Evolutionary conservation across 2,329 filamentous ascomycete species (phyloP).

Genomic region (Botrytis pseudocinerea): DNA sequence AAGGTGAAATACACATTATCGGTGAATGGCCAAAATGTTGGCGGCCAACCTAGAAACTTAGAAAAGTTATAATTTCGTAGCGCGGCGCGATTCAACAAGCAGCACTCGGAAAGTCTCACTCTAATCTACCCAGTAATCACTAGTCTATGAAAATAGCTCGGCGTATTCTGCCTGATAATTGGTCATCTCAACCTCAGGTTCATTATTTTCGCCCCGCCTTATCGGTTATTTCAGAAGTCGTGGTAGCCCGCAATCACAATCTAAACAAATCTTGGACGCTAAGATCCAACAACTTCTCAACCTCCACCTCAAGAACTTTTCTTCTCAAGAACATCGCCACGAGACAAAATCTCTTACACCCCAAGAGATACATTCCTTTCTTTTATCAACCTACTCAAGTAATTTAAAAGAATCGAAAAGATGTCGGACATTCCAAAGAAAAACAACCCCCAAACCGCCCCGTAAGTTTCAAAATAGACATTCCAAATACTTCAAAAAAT

Average conservation of each 20-base stretch:
- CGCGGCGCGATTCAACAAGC: constrained; percentile 8
- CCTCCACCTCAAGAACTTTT: constrained; percentile 25
- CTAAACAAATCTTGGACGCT: constrained; percentile 24
- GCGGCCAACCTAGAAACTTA: not conserved
- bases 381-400: constrained; percentile 14
- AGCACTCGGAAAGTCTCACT: not conserved
- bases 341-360: constrained; percentile 21
- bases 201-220: constrained; percentile 23
- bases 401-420: constrained; percentile 28
- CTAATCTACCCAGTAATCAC: not conserved
- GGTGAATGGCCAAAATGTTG: constrained; percentile 6
- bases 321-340: constrained; percentile 21
- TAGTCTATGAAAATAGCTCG: not conserved
- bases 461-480: constrained; percentile 51
- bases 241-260: constrained; percentile 25
- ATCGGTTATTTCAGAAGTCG: constrained; percentile 22
- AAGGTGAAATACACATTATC: constrained; percentile 9
- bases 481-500: constrained; percentile 13
- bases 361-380: constrained; percentile 8
- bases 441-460: constrained; percentile 58
- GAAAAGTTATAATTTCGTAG: constrained; percentile 9
- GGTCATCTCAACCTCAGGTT: constrained; percentile 20
- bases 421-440: constrained; percentile 68
- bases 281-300: constrained; percentile 26
- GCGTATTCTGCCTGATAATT: not conserved